A percentile compares a stretch with the other conserved stretches of the same genome.
These are phyloP conservation scores for Aspergillus sp. DNA, from an alignment of 2,329 filamentous ascomycete genomes.

Conservation along the genomic window DNA sequence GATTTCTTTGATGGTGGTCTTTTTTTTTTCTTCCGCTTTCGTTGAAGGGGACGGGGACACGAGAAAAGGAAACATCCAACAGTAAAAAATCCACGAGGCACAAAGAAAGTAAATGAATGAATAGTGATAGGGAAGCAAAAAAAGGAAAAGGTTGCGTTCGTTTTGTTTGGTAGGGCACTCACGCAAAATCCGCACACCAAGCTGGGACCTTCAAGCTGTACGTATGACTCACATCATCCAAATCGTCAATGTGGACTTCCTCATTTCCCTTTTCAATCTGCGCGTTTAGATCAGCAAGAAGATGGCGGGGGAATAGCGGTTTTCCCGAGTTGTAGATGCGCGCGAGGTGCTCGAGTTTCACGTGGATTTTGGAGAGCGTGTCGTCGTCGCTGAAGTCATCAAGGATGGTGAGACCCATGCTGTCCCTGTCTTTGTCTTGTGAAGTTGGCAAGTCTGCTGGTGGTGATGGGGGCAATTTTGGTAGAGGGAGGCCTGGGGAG, in stretches of 20 bases:
- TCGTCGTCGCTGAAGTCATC: conserved; percentile 9
- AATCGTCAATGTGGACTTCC: conserved; percentile 17
- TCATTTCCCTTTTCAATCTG: conserved; percentile 19
- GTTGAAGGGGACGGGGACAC: neutral
- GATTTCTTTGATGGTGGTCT: neutral
- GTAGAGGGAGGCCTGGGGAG: neutral
- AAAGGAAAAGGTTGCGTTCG: too few species aligned
- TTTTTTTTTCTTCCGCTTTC: neutral
- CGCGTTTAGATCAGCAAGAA: conserved; percentile 19
- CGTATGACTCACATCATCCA: conserved; percentile 15
- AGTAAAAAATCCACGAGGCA: too few species aligned
- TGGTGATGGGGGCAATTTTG: neutral
- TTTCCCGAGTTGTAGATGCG: conserved; percentile 20
- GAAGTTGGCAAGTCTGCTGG: neutral
- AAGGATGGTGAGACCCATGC: neutral
- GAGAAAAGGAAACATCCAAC: neutral
- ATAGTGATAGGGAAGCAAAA: too few species aligned
- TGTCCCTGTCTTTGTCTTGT: neutral
- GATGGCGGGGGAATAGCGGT: conserved; percentile 22
- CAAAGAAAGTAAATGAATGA: too few species aligned
- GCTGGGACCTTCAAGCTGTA: conserved; percentile 19
- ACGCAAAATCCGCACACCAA: conserved; percentile 19
- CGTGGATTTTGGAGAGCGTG: conserved; percentile 9
- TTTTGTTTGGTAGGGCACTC: neutral
- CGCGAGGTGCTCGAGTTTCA: conserved; percentile 18